Evolutionary conservation across 2,329 filamentous ascomycete genomes (phyloP), one percentile per base, ranked within the genome.

Genomic region (Aspergillus fijiensis): DNA sequence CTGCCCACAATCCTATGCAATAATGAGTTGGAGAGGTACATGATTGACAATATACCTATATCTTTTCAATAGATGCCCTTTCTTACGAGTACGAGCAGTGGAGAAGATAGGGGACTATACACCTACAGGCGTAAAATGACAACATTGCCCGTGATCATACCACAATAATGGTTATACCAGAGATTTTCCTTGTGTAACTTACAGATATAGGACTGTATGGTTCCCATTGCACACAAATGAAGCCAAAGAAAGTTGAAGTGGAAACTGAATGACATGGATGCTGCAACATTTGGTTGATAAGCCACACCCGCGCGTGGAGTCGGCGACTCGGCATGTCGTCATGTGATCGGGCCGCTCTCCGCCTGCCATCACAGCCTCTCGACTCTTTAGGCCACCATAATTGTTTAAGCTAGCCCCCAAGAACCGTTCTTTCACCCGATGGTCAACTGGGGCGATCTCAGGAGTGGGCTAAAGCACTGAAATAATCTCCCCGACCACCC

Each of bases 331-430:
- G 14, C 23, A 25, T 11, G 21, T 47, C 39, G 54, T 65, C 66
- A 68, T 68, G 66, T 68, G 66, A 68, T 64, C 51, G 51, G 57
- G 42, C 49, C 51, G 51, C 42, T 23, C 61, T 64, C 63, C 59
- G 54, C 59, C 60, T 58, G 45, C 51, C 58, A 65, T 60, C 60
- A 49, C 50, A 49, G 56, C 56, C 47, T 53, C 51, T 47, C n/a
- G 11, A 49, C 25, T 49, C 35, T 60, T 60, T 63, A 67, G 65
- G 65, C 65, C 62, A 60, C 65, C 60, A 67, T 56, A 29, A 62
- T 64, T 62, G 29, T 21, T 53, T 49, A 54, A 51, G 51, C 27
- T 39, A 51, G 51, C 23, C 39, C 47, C 54, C 27, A 60, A 59
- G 50, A 21, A 31, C 50, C n/a, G 35, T 45, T 55, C 27, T n/a